Conservation (phyloP, 495 filamentous ascomycete species). For the Friedmanniomyces endolithicus region DNA sequence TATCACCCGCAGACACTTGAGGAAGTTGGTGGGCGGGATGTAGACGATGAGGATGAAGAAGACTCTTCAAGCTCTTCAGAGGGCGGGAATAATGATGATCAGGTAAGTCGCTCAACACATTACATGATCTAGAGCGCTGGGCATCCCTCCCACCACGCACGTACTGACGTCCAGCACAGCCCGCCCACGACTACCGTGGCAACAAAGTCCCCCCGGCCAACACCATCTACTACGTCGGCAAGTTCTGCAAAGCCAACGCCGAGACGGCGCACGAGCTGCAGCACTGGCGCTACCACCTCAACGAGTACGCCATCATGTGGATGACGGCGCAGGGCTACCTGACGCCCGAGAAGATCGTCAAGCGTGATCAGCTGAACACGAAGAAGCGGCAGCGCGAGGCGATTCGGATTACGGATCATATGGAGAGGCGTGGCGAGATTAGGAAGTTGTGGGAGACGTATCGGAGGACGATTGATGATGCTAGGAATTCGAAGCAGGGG, state of each 20-base stretch:
- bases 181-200: conserved; percentile 25
- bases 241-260: conserved; percentile 55
- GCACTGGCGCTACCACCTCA: conserved; percentile 67
- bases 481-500: conserved; percentile 35
- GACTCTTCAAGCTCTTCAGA: conserved; percentile 14
- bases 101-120: neutral
- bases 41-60: conserved; percentile 20
- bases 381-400: conserved; percentile 43
- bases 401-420: conserved; percentile 43
- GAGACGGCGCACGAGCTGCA: conserved; percentile 53
- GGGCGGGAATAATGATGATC: conserved; percentile 2
- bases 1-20: conserved; percentile 61
- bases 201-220: conserved; percentile 20
- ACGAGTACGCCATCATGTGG: conserved; percentile 53
- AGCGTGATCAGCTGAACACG: conserved; percentile 40
- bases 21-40: conserved; percentile 40
- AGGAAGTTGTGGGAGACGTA: conserved; percentile 47
- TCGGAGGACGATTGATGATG: conserved; percentile 43
- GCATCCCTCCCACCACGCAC: conserved; percentile 3
- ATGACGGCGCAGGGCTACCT: conserved; percentile 45
- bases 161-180: conserved; percentile 4
- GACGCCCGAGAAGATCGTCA: conserved; percentile 39
- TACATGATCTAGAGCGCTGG: conserved; percentile 1
- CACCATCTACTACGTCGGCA: conserved; percentile 28
- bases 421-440: conserved; percentile 44